Evolutionary conservation across 2,329 filamentous ascomycete genomes (phyloP), one percentile per base, ranked within the genome.

Genomic region (Trichoderma sp.): DNA sequence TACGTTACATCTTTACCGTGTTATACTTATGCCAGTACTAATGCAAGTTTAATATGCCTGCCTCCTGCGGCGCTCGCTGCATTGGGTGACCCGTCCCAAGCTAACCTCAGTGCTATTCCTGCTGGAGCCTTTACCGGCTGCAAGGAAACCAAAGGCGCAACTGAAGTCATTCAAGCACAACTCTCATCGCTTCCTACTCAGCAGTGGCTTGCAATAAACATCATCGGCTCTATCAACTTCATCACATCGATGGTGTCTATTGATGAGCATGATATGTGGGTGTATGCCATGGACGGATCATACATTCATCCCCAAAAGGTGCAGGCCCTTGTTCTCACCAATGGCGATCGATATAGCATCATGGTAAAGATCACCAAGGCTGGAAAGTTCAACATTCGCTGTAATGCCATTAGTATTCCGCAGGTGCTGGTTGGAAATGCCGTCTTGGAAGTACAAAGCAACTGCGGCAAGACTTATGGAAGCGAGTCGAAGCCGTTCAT

Each of bases 391-490:
- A 87, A 86, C 7, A 87, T 92, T 38, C 89, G 91, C 3, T 83
- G 89, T 56, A 86, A 88, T 31, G 86, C 88, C 18, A 82, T 83
- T 16, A 84, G 83, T 35, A 81, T 85, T 3, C 86, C 88, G 12
- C 91, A 93, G 79, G 85, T 91, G 72, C 84, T 92, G 35, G 85
- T 85, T 16, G 90, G 87, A 1, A 85, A 86, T 21, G 90, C 88
- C 1, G 83, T 86, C 9, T 81, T 93, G 53, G 83, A 84, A 3
- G 81, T 85, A 18, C n/a, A 29, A 6, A 50, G 35, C 60, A 63
- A 33, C 45, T 50, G 31, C 35, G 68, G 38, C 1, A 63, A 63
- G 27, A n/a, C 65, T 21, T 35, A 14, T 11, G 21, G 35, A 4
- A 67, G 77, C 33, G 77, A 80, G 0, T 84, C 85, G 0, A 79